Evolutionary conservation across 345 rosid species (phyloP).

Genomic region (Combretum micranthum): DNA sequence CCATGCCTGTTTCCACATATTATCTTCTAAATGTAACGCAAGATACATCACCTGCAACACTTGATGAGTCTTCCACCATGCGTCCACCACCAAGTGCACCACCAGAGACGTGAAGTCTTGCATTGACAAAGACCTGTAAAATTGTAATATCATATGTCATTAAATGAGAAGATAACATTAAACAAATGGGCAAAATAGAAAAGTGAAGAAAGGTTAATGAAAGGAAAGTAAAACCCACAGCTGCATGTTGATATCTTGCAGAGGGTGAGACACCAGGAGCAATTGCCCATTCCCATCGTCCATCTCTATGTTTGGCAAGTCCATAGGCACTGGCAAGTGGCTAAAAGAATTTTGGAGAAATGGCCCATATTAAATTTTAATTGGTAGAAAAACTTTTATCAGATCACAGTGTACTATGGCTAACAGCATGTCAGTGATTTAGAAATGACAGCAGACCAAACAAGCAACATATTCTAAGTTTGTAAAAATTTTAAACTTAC

Average conservation of each 20-base stretch:
- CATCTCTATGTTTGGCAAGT: constrained; percentile 98
- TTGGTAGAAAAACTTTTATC: background rate
- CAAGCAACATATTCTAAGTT: too few relatives aligned
- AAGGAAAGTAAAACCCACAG: constrained; percentile 48
- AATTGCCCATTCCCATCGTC: constrained; percentile 99
- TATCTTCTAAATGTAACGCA: background rate
- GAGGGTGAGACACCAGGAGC: constrained; percentile 99
- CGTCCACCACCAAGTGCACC: constrained; percentile 99
- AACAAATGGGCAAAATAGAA: background rate
- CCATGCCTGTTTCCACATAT: background rate
- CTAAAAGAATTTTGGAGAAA: constrained; percentile 29
- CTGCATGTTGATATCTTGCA: constrained; percentile 99
- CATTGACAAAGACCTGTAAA: constrained; percentile 91
- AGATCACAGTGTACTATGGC: too few relatives aligned
- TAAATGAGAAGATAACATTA: background rate
- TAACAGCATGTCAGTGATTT: too few relatives aligned
- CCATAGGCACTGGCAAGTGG: constrained; percentile 98
- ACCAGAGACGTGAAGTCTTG: constrained; percentile 98
- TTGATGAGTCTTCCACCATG: constrained; percentile 98
- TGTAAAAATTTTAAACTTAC: too few relatives aligned
- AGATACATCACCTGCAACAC: constrained; percentile 73
- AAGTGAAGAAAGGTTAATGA: background rate
- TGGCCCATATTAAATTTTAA: too few relatives aligned
- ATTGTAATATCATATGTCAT: constrained; percentile 3
- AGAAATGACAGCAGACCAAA: too few relatives aligned